Evolutionary conservation across 2,329 filamentous ascomycete species (phyloP), one percentile per base, ranked within the genome.

Genomic region (Parafenestella ontariensis): DNA sequence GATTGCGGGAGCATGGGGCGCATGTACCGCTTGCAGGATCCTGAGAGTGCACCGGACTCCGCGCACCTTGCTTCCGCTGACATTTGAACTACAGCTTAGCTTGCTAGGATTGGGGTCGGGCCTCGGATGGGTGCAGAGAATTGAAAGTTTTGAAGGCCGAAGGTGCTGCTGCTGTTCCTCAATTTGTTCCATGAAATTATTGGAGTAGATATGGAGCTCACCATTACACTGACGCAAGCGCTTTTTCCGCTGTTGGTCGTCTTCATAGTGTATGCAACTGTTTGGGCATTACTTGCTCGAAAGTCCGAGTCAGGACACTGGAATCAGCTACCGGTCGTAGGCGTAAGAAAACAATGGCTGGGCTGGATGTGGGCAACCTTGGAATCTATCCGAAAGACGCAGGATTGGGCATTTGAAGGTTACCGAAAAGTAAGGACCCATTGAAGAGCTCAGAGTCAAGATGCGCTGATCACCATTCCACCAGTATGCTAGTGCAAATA

Each of bases 161-260:
- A 20, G 17, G 21, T 29, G 44, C 49, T 49, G 4, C 28, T 31
- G 28, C 15, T 31, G 28, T 13, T 3, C 10, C 44, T 31, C 23
- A 28, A 11, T 24, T 18, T 11, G 41, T 37, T 28, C 21, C 36
- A 36, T 39, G 42, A 13, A 11, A 24, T 40, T 15, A 40, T 7
- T 43, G 15, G 15, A 9, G 18, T 17, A 26, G 34, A 5, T n/a
- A 59, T 59, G 56, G 56, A 59, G 53, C 54, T 59, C 33, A 50
- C 54, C 41, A 56, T 59, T 24, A 59, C 56, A n/a, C 56, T 53
- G 21, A 59, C 56, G 3, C 56, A 59, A 48, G 53, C 56, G 18
- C 49, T 59, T 17, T 21, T 59, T 41, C 56, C 56, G 17, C 49
- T 59, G 17, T 59, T 53, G 3, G 31, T 59, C 13, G 43, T 59